These are phyloP conservation scores for Exophiala xenobiotica DNA, from an alignment of 2,329 filamentous ascomycete species.

Conservation along the genomic window DNA sequence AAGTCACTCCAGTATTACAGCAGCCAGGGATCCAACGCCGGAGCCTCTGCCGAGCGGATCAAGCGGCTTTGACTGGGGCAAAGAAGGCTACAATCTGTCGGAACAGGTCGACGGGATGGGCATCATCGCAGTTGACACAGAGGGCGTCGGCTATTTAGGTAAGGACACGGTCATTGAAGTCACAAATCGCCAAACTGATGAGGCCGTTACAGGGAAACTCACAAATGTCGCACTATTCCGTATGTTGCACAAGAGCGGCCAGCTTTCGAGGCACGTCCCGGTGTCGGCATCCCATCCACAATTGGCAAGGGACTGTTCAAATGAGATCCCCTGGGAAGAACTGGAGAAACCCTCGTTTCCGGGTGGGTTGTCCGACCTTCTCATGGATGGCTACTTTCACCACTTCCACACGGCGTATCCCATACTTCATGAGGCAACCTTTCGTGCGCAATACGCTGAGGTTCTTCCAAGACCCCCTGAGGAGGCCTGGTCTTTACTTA, in stretches of 20 bases:
- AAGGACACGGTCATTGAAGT: background rate
- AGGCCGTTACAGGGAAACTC: background rate
- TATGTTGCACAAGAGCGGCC: background rate
- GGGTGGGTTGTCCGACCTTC: background rate
- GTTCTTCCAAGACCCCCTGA: conserved; percentile 19
- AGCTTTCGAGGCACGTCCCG: background rate
- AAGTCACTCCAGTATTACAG: background rate
- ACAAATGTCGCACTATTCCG: background rate
- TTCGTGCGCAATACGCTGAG: conserved; percentile 26
- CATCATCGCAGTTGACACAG: background rate
- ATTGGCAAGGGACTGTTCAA: background rate
- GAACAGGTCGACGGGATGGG: background rate
- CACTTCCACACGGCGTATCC: conserved; percentile 33
- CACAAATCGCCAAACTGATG: background rate
- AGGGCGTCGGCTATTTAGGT: background rate
- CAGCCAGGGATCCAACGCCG: background rate
- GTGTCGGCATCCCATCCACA: background rate
- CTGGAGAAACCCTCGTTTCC: background rate
- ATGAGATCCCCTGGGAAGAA: background rate
- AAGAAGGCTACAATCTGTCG: background rate
- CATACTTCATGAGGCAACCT: conserved; percentile 33
- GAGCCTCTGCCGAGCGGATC: background rate
- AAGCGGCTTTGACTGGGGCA: background rate
- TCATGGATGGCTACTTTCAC: conserved; percentile 32
- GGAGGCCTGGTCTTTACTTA: conserved; percentile 30